Evolutionary conservation across 768 basidiomycete species (phyloP).

Genomic region (Butyriboletus loyo): DNA sequence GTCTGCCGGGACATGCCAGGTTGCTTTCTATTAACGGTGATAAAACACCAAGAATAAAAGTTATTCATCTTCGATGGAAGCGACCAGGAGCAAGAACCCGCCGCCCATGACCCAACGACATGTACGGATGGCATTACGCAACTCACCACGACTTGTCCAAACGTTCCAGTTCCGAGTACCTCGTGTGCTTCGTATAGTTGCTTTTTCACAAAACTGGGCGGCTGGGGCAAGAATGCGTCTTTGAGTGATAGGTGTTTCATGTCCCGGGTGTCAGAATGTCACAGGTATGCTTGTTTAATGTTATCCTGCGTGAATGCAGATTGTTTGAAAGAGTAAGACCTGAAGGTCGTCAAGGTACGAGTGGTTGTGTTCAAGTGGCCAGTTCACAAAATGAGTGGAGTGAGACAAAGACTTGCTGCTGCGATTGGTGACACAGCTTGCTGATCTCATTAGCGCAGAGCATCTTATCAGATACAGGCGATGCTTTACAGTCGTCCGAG

Average conservation of each 20-base stretch:
- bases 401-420: not conserved
- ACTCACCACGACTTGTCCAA: conserved; percentile 85
- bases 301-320: not conserved
- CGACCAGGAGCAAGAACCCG: not conserved
- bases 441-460: not conserved
- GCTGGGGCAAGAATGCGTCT: conserved; percentile 74
- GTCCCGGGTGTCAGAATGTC: not conserved
- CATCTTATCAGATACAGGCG: conserved; percentile 28
- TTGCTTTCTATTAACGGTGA: conserved; percentile 50
- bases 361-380: not conserved
- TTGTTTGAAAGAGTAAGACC: not conserved
- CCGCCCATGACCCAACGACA: conserved; percentile 1
- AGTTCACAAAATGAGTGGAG: conserved; percentile 1
- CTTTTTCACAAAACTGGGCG: conserved; percentile 85
- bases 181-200: conserved; percentile 72
- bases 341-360: not conserved
- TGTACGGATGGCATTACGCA: conserved; percentile 3
- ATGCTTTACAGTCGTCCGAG: too few relatives aligned
- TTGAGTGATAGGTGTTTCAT: conserved; percentile 41
- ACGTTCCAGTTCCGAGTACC: conserved; percentile 77
- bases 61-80: not conserved
- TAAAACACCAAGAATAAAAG: not conserved
- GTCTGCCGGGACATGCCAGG: conserved; percentile 72
- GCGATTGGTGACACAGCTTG: conserved; percentile 16
- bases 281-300: not conserved